Evolutionary conservation across 331 rosid genomes (phyloP), one percentile per base, ranked within the genome.

Genomic region (Pyracantha coccinea): DNA sequence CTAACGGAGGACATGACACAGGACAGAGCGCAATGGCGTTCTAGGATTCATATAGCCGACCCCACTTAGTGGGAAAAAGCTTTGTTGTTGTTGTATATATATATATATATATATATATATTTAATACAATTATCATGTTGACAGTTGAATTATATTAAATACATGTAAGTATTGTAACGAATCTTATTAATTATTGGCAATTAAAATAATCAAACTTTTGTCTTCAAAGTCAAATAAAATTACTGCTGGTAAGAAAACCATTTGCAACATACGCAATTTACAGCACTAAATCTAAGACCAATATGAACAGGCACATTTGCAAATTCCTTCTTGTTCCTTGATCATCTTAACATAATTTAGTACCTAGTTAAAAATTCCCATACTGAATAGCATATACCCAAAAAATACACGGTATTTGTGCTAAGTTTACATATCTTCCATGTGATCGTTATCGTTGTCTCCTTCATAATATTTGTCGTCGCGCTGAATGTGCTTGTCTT

Each of bases 391-490:
- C 7, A 65, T n/a, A 7, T 6, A 31, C 33, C 4, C 66, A 33
- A 67, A 68, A 55, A 44, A 33, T 38, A 74, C 24, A 38, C 4
- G 9, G 59, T n/a, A 60, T 68, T 24, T 4, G 35, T 61, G 57
- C 59, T 66, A 75, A 41, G 57, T 80, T 82, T 86, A 87, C 27
- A 79, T 73, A 77, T 81, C 89, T 25, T 94, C 97, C 89, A 86
- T 84, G 66, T 89, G 89, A 81, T 92, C 99, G 7, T 94, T 85
- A 72, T 94, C 99, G 53, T 94, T 90, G 85, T 92, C 97, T 24
- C 96, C 99, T 16, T 88, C 97, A 25, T 94, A 94, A 77, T 88
- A 92, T 78, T 94, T 97, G 53, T 94, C 97, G 21, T 94, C 96
- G 0, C 96, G 96, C 73, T 94, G 99, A 63, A 94, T 86, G 33